Evolutionary conservation across 192 early-diverging fungal genomes (phyloP).

Genomic region (Backusella westeae): DNA sequence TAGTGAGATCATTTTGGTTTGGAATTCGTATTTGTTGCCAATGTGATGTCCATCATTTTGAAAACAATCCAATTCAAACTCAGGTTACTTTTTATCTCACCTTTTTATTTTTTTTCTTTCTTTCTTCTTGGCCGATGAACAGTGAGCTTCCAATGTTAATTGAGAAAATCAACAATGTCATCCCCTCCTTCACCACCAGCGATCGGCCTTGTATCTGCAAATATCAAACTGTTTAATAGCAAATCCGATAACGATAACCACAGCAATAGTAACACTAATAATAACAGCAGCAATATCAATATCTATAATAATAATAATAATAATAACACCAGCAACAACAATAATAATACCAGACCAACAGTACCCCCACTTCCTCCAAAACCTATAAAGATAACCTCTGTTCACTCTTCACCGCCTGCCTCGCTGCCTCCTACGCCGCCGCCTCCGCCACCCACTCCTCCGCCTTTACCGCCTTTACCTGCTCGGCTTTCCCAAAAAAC

Average conservation of each 20-base stretch:
- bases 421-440: constrained; percentile 2
- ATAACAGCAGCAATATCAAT: neutral
- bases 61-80: neutral
- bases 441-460: neutral
- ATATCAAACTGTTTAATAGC: constrained; percentile 32
- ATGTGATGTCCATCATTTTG: neutral
- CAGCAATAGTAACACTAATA: neutral
- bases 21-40: neutral
- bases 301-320: neutral
- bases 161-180: constrained; percentile 23
- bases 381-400: constrained; percentile 12
- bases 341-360: neutral
- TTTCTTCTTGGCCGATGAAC: constrained; percentile 12
- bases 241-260: constrained; percentile 9
- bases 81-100: neutral
- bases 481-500: neutral
- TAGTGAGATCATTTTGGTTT: neutral
- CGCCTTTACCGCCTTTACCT: neutral
- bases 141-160: constrained; percentile 5
- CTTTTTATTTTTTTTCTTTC: neutral
- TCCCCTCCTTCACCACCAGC: constrained; percentile 14
- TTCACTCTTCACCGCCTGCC: constrained; percentile 12
- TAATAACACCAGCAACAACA: neutral
- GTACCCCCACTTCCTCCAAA: constrained; percentile 20
- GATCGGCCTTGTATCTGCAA: constrained; percentile 28